These are phyloP conservation scores for Xylariaceae sp. DNA, from an alignment of 2,329 filamentous ascomycete genomes.

Conservation along the genomic window DNA sequence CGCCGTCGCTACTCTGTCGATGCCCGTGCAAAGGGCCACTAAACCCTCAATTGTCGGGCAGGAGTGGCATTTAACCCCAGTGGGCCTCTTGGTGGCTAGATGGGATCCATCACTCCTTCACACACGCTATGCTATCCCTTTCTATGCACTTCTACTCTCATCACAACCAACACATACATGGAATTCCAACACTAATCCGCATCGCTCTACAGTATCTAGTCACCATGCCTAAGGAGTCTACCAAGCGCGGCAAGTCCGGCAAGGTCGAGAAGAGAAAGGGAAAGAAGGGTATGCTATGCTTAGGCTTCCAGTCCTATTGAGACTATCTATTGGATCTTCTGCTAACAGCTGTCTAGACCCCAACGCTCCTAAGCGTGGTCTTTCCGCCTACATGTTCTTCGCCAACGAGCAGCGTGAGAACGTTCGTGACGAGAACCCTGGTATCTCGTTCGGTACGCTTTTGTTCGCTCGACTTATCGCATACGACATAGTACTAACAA, in stretches of 20 bases:
- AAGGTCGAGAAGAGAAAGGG: constrained; percentile 52
- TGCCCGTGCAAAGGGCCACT: neutral
- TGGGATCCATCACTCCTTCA: neutral
- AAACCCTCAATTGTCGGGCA: neutral
- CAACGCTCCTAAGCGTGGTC: constrained; percentile 97
- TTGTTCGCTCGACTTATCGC: neutral
- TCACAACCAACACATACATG: too few species aligned
- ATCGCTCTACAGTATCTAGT: constrained; percentile 25
- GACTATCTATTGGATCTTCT: neutral
- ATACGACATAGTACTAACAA: constrained; percentile 16
- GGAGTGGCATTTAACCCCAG: neutral
- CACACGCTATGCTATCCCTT: neutral
- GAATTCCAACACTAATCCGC: constrained; percentile 1
- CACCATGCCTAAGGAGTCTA: constrained; percentile 56
- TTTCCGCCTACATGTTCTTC: constrained; percentile 99
- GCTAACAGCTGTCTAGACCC: constrained; percentile 56
- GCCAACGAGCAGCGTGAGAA: constrained; percentile 99
- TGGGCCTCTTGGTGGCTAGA: neutral
- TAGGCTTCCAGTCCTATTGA: neutral
- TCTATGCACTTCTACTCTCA: too few species aligned
- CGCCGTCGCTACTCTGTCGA: constrained; percentile 12
- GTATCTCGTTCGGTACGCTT: constrained; percentile 82
- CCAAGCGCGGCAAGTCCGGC: constrained; percentile 46
- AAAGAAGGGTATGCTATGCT: constrained; percentile 53
- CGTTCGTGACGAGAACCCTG: constrained; percentile 96